These are phyloP conservation scores for Fusarium citri DNA, from an alignment of 2,329 filamentous ascomycete species.

Conservation along the genomic window DNA sequence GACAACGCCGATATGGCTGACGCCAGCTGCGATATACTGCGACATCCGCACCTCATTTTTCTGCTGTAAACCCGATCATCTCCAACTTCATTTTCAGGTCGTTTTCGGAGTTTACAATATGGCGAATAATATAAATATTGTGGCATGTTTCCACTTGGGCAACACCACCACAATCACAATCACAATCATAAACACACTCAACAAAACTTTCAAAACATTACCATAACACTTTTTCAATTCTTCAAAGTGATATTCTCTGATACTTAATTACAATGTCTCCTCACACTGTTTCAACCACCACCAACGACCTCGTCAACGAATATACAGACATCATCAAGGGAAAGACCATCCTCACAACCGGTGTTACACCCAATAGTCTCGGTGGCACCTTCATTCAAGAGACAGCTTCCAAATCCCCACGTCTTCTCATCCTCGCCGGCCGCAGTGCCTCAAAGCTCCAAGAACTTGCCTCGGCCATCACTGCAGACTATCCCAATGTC, in stretches of 20 bases:
- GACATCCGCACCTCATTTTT: not conserved
- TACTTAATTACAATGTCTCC: constrained; percentile 21
- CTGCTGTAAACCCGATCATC: not conserved
- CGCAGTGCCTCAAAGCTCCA: constrained; percentile 56
- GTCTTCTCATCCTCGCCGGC: constrained; percentile 59
- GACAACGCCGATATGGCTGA: constrained; percentile 35
- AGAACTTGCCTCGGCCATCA: constrained; percentile 53
- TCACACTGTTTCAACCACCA: constrained; percentile 38
- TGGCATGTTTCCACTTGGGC: not conserved
- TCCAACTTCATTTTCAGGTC: not conserved
- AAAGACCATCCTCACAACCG: constrained; percentile 57
- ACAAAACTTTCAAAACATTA: not conserved
- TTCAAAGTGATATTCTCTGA: not conserved
- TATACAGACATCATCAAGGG: constrained; percentile 50
- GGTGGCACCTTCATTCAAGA: constrained; percentile 53
- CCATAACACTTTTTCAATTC: not conserved
- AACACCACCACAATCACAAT: not conserved
- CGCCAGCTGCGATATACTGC: constrained; percentile 27
- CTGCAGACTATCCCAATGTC: constrained; percentile 48
- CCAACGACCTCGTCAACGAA: constrained; percentile 45
- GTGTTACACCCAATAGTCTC: constrained; percentile 55
- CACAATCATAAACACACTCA: not conserved
- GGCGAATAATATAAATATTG: constrained; percentile 2
- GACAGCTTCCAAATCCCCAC: constrained; percentile 55
- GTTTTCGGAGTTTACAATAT: constrained; percentile 21